These are phyloP conservation scores for Parastagonospora nodorum DNA, from an alignment of 2,329 filamentous ascomycete genomes.

Conservation along the genomic window DNA sequence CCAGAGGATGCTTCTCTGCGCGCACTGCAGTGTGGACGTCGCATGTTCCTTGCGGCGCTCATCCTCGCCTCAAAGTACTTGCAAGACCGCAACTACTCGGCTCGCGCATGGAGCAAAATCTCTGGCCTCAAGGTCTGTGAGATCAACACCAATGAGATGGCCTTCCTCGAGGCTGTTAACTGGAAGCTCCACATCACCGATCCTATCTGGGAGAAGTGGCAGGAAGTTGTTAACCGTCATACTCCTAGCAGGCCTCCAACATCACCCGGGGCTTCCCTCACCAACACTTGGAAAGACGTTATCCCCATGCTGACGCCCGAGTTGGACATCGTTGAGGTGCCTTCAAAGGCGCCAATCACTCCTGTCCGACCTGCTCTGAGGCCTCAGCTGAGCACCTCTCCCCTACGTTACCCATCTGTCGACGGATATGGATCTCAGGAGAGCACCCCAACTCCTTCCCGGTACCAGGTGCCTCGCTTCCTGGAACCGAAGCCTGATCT, in stretches of 20 bases:
- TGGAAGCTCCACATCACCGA: slow-evolving; percentile 97
- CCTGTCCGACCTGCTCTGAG: slow-evolving; percentile 31
- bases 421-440: slow-evolving; percentile 45
- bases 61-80: slow-evolving; percentile 98
- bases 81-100: slow-evolving; percentile 97
- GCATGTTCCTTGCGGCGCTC: slow-evolving; percentile 94
- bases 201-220: slow-evolving; percentile 88
- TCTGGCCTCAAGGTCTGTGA: slow-evolving; percentile 91
- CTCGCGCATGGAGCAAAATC: slow-evolving; percentile 98
- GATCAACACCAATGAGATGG: slow-evolving; percentile 96
- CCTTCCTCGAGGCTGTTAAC: slow-evolving; percentile 85
- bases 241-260: slow-evolving; percentile 63
- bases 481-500: slow-evolving; percentile 58
- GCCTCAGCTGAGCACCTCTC: slow-evolving; percentile 27
- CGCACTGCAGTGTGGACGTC: slow-evolving; percentile 90
- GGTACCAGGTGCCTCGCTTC: slow-evolving; percentile 52
- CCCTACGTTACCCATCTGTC: slow-evolving; percentile 27
- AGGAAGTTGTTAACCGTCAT: slow-evolving; percentile 85
- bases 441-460: slow-evolving; percentile 50
- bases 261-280: slow-evolving; percentile 44
- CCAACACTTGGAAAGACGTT: slow-evolving; percentile 54
- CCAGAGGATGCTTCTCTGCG: slow-evolving; percentile 73
- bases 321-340: slow-evolving; percentile 55
- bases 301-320: slow-evolving; percentile 63
- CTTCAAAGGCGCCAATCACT: slow-evolving; percentile 39